Evolutionary conservation across 352 stramenopile genomes (phyloP).

Genomic region (Globisporangium recalcitrans): DNA sequence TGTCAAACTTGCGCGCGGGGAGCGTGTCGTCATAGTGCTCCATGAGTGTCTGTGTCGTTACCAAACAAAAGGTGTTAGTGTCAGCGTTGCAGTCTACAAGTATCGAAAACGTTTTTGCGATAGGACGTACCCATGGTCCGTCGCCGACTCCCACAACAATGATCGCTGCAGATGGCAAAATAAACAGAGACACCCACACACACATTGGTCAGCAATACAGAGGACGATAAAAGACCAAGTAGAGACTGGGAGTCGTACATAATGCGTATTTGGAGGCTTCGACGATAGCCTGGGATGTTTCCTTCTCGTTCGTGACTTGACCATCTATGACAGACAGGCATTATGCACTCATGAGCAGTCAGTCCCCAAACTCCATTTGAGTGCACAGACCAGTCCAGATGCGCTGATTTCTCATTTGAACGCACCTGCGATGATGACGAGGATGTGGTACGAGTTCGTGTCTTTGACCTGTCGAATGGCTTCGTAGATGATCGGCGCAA

Average conservation of each 20-base stretch:
- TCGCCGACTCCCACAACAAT: conserved; percentile 74
- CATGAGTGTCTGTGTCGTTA: conserved; percentile 40
- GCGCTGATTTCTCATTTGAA: not conserved
- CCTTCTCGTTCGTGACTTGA: conserved; percentile 61
- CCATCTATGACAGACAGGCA: conserved; percentile 27
- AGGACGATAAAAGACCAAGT: not conserved
- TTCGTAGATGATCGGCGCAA: conserved; percentile 73
- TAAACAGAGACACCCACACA: not conserved
- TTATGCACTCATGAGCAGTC: not conserved
- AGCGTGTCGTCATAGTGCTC: conserved; percentile 57
- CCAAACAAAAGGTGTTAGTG: too few species aligned
- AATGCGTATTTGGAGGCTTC: conserved; percentile 68
- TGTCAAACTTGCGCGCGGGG: conserved; percentile 57
- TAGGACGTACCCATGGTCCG: conserved; percentile 46
- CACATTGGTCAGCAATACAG: not conserved
- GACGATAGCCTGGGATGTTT: conserved; percentile 59
- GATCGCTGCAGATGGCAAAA: conserved; percentile 41
- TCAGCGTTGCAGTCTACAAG: too few species aligned
- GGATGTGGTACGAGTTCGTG: conserved; percentile 53
- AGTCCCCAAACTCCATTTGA: not conserved
- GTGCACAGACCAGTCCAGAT: not conserved
- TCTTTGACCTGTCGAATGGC: conserved; percentile 50
- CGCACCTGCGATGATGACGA: conserved; percentile 56
- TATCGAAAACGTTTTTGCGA: not conserved
- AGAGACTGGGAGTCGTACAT: conserved; percentile 31